Percentiles rank a stretch among this genome's conserved stretches.
phyloP scores from a whole-genome alignment of 176 grass and related monocot genomes.

The Eleusine coracana region DNA sequence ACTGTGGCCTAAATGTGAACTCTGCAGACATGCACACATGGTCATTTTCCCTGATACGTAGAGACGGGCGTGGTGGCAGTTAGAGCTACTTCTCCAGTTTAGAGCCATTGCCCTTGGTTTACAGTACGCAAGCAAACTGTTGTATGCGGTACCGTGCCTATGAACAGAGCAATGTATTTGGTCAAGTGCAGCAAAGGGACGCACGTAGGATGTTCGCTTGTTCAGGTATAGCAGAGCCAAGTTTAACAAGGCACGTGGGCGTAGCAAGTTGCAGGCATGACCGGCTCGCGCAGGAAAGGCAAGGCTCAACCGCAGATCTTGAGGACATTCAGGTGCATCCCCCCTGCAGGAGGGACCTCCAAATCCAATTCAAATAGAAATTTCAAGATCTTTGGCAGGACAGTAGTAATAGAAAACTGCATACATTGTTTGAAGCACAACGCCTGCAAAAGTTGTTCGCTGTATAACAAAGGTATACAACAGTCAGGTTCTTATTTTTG shows the following conservation, averaged over 20 bases:
- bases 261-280: slow-evolving; percentile 37
- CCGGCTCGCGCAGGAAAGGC: slow-evolving; percentile 17
- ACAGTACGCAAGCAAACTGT: not conserved
- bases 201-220: not conserved
- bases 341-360: slow-evolving; percentile 20
- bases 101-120: not conserved
- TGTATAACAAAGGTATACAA: not conserved
- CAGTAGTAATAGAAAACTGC: not conserved
- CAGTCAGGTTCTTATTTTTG: not conserved
- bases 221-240: not conserved
- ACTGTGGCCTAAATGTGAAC: not conserved
- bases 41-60: not conserved
- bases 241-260: slow-evolving; percentile 6
- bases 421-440: slow-evolving; percentile 10
- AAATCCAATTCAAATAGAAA: slow-evolving; percentile 13
- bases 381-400: not conserved
- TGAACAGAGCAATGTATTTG: slow-evolving; percentile 28
- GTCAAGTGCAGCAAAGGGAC: not conserved
- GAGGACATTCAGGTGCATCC: slow-evolving; percentile 34
- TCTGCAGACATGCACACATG: not conserved
- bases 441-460: slow-evolving; percentile 1
- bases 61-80: not conserved
- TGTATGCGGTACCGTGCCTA: not conserved
- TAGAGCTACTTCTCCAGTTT: not conserved
- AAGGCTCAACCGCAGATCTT: slow-evolving; percentile 22